Evolutionary conservation across 805 yeast genomes (phyloP), one percentile per base, ranked within the genome.

Genomic region (Ogataea nonfermentans): DNA sequence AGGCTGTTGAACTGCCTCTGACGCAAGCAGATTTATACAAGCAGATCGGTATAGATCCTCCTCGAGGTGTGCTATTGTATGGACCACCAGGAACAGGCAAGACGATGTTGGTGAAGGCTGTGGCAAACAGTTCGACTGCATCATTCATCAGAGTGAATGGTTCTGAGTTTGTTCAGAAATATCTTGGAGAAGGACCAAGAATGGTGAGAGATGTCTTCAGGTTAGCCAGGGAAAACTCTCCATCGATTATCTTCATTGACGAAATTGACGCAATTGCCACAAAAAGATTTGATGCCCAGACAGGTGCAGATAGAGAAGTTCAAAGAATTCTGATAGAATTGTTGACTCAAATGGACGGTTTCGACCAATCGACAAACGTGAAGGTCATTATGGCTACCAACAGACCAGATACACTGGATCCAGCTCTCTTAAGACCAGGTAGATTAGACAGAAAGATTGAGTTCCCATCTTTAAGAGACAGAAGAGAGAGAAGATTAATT

Each of bases 81-180:
- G 99, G 99, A n/a, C 98, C 99, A 9, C 99, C 99, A 33, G 99
- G 99, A 62, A 93, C 99, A 1, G 99, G 99, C 57, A 93, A 93
- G 65, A 93, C 99, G 15, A 90, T 93, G 98, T 76, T 93, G 61
- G 99, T 93, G 34, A 93, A 93, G 66, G 99, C 99, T 0, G 99
- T 93, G 32, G 99, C 99, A 9, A 91, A 93, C 66, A 81, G 91
- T 41, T 84, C 98, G 3, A 86, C 95, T 1, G 99, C 99, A 2
- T 76, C 96, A 4, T 93, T 93, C 57, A 93, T 93, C 53, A 85
- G 98, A 63, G 96, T 93, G 22, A 93, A 88, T 54, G 99, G 99
- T 47, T 91, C 98, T 1, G 99, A 93, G 64, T 93, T 93, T 58
- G 99, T 93, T 40, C 99, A 93, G 63, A 93, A 93, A 66, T 93